Conservation (phyloP, 2,329 filamentous ascomycete genomes). For the Aspergillus carbonarius region DNA sequence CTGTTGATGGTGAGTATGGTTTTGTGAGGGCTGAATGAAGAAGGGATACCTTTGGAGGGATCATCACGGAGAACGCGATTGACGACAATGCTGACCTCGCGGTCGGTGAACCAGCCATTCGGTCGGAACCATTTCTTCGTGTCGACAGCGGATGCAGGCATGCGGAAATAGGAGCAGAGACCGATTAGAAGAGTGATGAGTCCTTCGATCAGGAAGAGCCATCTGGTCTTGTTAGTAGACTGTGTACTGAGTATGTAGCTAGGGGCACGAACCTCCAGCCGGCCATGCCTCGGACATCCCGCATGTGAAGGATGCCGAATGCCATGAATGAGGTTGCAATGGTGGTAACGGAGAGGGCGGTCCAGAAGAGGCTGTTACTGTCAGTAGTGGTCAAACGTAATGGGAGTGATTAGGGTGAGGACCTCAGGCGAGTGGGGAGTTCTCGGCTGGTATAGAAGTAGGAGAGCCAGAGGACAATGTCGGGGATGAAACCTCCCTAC, state of each 20-base stretch:
- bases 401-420: background rate
- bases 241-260: conserved; percentile 17
- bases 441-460: conserved; percentile 71
- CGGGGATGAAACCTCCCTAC: conserved; percentile 60
- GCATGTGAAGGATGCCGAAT: conserved; percentile 37
- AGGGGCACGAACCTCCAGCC: conserved; percentile 49
- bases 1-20: conserved; percentile 2
- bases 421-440: conserved; percentile 58
- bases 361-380: conserved; percentile 61
- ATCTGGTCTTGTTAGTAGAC: conserved; percentile 27
- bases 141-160: conserved; percentile 55
- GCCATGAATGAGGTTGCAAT: conserved; percentile 39
- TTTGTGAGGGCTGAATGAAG: background rate
- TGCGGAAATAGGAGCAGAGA: conserved; percentile 54
- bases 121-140: conserved; percentile 56
- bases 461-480: conserved; percentile 59
- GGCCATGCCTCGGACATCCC: conserved; percentile 28
- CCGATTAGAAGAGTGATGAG: conserved; percentile 55
- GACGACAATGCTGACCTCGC: conserved; percentile 61
- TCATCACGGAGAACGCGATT: conserved; percentile 61
- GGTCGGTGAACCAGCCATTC: conserved; percentile 61
- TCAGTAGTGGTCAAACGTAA: background rate
- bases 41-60: conserved; percentile 51
- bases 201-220: conserved; percentile 59
- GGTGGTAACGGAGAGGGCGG: conserved; percentile 49